A percentile compares a stretch with the other conserved stretches of the same genome.
Evolutionary conservation across 75 land plant species (phyloP).

Genomic region (Sequoiadendron giganteum): DNA sequence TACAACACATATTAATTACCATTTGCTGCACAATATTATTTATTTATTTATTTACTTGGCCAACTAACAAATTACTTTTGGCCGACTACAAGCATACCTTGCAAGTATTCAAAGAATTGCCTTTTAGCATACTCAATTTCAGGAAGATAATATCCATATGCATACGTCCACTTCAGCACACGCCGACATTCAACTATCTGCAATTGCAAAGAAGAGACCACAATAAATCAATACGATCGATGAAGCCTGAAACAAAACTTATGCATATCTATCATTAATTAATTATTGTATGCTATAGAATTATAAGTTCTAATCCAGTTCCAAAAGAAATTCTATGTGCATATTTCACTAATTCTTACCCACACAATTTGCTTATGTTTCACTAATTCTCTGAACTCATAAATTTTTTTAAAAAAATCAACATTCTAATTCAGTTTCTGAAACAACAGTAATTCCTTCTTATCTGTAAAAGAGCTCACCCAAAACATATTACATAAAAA

Average conservation of each 20-base stretch:
- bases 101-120: slow-evolving; percentile 88
- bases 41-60: no score
- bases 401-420: background rate
- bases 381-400: background rate
- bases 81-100: slow-evolving; percentile 47
- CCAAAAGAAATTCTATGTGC: background rate
- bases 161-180: slow-evolving; percentile 94
- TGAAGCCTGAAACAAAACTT: background rate
- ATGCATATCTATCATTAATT: background rate
- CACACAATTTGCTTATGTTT: background rate
- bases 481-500: background rate
- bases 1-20: no score
- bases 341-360: background rate
- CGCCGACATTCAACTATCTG: slow-evolving; percentile 97
- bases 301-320: background rate
- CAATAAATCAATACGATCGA: background rate
- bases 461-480: background rate
- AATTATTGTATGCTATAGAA: background rate
- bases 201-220: slow-evolving; percentile 9
- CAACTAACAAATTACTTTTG: no score
- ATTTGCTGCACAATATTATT: no score
- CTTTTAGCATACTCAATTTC: slow-evolving; percentile 73
- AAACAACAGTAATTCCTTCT: background rate
- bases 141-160: slow-evolving; percentile 94
- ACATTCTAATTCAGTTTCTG: background rate